Percentiles rank a stretch among this genome's conserved stretches.
phyloP scores from a whole-genome alignment of 345 rosid species.

The Turnera subulata region DNA sequence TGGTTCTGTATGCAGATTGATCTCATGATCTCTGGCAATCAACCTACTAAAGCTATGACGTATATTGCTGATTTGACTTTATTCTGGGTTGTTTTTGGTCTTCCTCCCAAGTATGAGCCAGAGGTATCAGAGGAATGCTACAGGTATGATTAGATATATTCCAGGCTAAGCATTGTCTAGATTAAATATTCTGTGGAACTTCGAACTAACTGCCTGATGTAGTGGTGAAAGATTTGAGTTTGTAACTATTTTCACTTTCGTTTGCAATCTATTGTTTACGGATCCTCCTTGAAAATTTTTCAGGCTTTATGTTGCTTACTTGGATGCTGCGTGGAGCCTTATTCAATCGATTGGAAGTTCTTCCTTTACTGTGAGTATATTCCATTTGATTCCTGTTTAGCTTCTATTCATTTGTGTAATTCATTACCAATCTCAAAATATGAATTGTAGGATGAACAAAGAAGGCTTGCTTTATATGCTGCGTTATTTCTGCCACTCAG shows the following conservation, averaged over 20 bases:
- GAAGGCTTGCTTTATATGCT: conserved; percentile 69
- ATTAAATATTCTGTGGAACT: not conserved
- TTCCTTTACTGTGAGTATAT: conserved; percentile 51
- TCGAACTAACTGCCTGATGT: not conserved
- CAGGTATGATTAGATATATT: conserved; percentile 37
- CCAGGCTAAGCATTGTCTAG: not conserved
- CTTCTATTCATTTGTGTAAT: conserved; percentile 1
- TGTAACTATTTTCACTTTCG: not conserved
- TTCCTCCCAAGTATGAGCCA: conserved; percentile 55
- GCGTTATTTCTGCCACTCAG: conserved; percentile 81
- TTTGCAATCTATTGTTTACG: not conserved
- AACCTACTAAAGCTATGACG: conserved; percentile 68
- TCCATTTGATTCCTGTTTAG: not conserved
- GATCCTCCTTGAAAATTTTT: conserved; percentile 7
- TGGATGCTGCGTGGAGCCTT: conserved; percentile 68
- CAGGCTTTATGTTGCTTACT: conserved; percentile 60
- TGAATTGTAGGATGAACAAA: conserved; percentile 63
- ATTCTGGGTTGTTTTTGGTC: conserved; percentile 61
- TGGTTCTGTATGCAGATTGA: conserved; percentile 51
- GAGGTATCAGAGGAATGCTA: conserved; percentile 48
- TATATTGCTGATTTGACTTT: conserved; percentile 52
- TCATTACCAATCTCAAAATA: conserved; percentile 3
- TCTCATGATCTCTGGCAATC: conserved; percentile 78
- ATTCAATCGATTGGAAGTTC: conserved; percentile 48
- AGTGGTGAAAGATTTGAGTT: not conserved